Evolutionary conservation across 1,139 yeast species (phyloP), one percentile per base, ranked within the genome.

Genomic region (Debaryomyces udenii): DNA sequence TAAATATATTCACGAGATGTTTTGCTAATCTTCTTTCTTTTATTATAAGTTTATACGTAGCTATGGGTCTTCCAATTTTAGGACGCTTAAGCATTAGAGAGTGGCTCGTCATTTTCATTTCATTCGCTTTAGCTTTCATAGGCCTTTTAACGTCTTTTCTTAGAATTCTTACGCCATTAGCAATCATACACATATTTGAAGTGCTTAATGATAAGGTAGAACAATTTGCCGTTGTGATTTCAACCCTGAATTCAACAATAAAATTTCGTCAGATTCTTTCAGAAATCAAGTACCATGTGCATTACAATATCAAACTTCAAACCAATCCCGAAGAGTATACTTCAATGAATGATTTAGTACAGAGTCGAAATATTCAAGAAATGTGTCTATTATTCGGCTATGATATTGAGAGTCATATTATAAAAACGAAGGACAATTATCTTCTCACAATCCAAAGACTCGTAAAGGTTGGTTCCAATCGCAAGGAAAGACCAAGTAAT

Each of bases 341-440:
- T 20, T 46, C 55, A 14, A 66, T 66, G 70, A 56, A 64, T 17
- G 63, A 53, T 17, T 48, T 68, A 37, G 48, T 70, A 35, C 61
- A 68, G 45, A 61, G 71, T 27, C 54, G 55, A 4, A 56, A 57
- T 40, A 60, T 70, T 38, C 59, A 61, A 36, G 63, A 66, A 23
- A 64, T 69, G 71, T 68, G 67, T 29, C 46, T 41, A 5, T 51
- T 68, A 9, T 70, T 65, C 46, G 78, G 76, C 1, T 73, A 69
- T 48, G 61, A 55, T 2, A 59, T 70, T 11, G 75, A 71, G 41
- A 63, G 61, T 47, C 63, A 66, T 40, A 57, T 73, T 5, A 70
- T 72, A 15, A 54, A 68, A 59, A 60, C 78, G 15, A 50, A 66
- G 50, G 69, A 74, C 49, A 57, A 68, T 49, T 62, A 70, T 54